Percentiles rank a stretch among this genome's conserved stretches.
Conservation (phyloP, 225 moss, liverwort and hornwort species). For the Rhytidiadelphus loreus region DNA sequence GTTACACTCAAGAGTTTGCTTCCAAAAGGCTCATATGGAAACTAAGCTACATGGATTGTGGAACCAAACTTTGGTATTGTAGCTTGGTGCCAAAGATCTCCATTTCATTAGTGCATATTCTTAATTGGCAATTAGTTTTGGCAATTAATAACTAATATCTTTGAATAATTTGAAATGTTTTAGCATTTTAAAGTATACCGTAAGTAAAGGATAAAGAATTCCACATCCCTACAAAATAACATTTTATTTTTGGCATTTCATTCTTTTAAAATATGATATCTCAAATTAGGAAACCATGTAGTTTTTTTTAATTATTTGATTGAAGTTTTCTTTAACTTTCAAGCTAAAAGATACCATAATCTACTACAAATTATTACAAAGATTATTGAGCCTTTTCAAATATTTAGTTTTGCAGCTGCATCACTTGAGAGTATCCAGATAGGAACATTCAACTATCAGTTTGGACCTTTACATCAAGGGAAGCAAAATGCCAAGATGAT, state of each 20-base stretch:
- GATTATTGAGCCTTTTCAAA: background rate
- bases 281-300: rapidly evolving
- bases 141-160: background rate
- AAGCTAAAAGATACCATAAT: too few relatives aligned
- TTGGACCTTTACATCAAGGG: background rate
- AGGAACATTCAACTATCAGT: background rate
- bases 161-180: background rate
- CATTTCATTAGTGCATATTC: background rate
- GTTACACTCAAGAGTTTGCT: background rate
- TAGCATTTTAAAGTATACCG: background rate
- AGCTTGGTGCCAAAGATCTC: background rate
- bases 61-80: background rate
- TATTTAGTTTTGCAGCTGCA: background rate
- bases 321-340: background rate
- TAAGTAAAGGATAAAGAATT: background rate
- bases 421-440: background rate
- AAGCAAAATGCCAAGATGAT: background rate
- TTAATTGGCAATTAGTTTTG: background rate
- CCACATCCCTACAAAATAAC: too few relatives aligned
- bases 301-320: background rate
- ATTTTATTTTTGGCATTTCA: background rate
- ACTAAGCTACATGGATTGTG: background rate
- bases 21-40: background rate
- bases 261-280: background rate
- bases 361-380: background rate